phyloP scores from a whole-genome alignment of 352 stramenopile species.

The Globisporangium irregulare region DNA sequence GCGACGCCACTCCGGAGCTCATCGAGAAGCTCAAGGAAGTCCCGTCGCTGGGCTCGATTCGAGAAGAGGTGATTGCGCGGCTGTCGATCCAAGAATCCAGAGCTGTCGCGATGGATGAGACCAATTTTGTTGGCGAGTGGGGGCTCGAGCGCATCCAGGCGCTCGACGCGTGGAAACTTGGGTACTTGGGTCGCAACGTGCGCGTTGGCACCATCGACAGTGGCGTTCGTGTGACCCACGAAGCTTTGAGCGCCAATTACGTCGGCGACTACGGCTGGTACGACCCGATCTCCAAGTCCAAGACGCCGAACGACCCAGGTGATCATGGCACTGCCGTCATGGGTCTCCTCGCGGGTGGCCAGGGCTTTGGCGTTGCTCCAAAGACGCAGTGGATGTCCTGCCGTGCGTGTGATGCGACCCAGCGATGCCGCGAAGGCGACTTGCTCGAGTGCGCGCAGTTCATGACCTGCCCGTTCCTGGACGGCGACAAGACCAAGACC shows the following conservation, averaged over 20 bases:
- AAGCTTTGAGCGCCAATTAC: constrained; percentile 31
- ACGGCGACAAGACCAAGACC: constrained; percentile 19
- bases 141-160: constrained; percentile 37
- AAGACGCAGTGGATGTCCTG: constrained; percentile 40
- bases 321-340: constrained; percentile 40
- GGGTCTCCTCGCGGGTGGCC: constrained; percentile 28
- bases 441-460: constrained; percentile 46
- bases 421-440: constrained; percentile 31
- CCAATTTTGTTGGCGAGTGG: constrained; percentile 32
- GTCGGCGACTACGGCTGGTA: constrained; percentile 47
- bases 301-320: constrained; percentile 28
- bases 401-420: constrained; percentile 29
- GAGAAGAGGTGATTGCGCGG: constrained; percentile 22
- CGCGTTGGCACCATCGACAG: constrained; percentile 50
- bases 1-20: constrained; percentile 30
- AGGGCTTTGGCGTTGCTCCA: constrained; percentile 35
- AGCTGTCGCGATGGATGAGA: constrained; percentile 16
- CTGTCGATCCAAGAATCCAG: constrained; percentile 17
- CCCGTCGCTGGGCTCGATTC: constrained; percentile 27
- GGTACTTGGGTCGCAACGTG: constrained; percentile 32
- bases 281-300: constrained; percentile 31
- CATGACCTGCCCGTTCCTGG: constrained; percentile 34
- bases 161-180: constrained; percentile 33
- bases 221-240: constrained; percentile 36
- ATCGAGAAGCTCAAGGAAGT: constrained; percentile 31